These are phyloP conservation scores for Cyclotella cryptica DNA, from an alignment of 108 stramenopile genomes.

Conservation along the genomic window DNA sequence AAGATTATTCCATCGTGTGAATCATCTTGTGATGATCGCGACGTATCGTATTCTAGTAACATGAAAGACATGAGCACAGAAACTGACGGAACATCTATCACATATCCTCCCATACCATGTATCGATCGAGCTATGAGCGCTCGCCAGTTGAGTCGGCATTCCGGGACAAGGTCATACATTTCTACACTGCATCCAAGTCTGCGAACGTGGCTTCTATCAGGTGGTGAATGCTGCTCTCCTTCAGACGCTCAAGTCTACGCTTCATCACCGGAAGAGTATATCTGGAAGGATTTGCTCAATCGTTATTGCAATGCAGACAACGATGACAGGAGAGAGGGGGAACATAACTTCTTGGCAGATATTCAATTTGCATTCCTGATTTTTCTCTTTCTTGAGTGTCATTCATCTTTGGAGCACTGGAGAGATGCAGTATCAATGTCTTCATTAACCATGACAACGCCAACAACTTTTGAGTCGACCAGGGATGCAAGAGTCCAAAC, in stretches of 20 bases:
- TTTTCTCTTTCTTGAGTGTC: slow-evolving; percentile 78
- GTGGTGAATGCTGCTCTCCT: neutral
- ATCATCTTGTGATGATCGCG: slow-evolving; percentile 11
- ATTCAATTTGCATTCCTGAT: slow-evolving; percentile 76
- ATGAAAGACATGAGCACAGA: slow-evolving; percentile 6
- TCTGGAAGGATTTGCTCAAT: slow-evolving; percentile 54
- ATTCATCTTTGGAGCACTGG: slow-evolving; percentile 85
- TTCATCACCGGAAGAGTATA: slow-evolving; percentile 28
- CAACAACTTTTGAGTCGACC: neutral
- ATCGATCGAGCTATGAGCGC: slow-evolving; percentile 53
- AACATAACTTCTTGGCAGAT: slow-evolving; percentile 74
- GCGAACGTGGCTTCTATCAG: slow-evolving; percentile 64
- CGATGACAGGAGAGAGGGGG: no score
- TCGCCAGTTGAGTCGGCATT: slow-evolving; percentile 56
- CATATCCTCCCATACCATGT: slow-evolving; percentile 79
- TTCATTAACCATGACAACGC: slow-evolving; percentile 25
- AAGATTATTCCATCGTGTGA: slow-evolving; percentile 77
- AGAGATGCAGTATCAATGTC: slow-evolving; percentile 62
- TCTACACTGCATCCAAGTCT: slow-evolving; percentile 53
- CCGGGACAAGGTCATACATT: slow-evolving; percentile 70
- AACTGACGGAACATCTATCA: slow-evolving; percentile 58
- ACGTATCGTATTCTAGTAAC: neutral
- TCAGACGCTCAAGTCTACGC: neutral
- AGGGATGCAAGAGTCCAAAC: neutral
- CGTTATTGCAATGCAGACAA: slow-evolving; percentile 50